Evolutionary conservation across 768 basidiomycete species (phyloP).

Genomic region (Sarcodon sp.): DNA sequence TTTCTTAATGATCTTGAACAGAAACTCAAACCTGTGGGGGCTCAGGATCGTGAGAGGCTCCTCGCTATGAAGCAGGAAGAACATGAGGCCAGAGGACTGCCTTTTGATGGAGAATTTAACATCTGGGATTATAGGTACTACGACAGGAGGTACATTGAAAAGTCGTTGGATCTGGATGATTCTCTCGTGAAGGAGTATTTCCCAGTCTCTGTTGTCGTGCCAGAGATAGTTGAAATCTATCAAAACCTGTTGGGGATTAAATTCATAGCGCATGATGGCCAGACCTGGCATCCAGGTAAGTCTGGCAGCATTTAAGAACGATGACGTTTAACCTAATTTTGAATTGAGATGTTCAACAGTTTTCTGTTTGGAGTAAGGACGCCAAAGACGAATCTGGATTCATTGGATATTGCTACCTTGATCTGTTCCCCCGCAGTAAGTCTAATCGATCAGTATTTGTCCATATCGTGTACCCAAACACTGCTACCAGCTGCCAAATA

Average conservation of each 20-base stretch:
- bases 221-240: slow-evolving; percentile 73
- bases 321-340: not conserved
- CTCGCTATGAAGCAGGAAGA: slow-evolving; percentile 69
- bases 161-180: slow-evolving; percentile 59
- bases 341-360: slow-evolving; percentile 65
- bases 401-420: slow-evolving; percentile 78
- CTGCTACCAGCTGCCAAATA: slow-evolving; percentile 51
- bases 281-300: slow-evolving; percentile 74
- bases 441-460: slow-evolving; percentile 4
- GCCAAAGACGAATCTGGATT: slow-evolving; percentile 62
- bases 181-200: slow-evolving; percentile 80
- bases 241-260: slow-evolving; percentile 69
- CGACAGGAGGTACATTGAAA: slow-evolving; percentile 53
- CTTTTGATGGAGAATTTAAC: slow-evolving; percentile 63
- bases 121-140: slow-evolving; percentile 82
- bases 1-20: slow-evolving; percentile 68
- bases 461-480: not conserved
- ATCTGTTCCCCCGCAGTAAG: slow-evolving; percentile 73
- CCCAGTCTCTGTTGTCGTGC: slow-evolving; percentile 75
- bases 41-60: slow-evolving; percentile 52
- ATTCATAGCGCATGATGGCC: slow-evolving; percentile 42
- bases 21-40: slow-evolving; percentile 62
- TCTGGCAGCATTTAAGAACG: slow-evolving; percentile 2
- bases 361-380: slow-evolving; percentile 73
- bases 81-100: slow-evolving; percentile 40